These are phyloP conservation scores for Paecilomyces formosus DNA, from an alignment of 2,329 filamentous ascomycete species.

Conservation along the genomic window DNA sequence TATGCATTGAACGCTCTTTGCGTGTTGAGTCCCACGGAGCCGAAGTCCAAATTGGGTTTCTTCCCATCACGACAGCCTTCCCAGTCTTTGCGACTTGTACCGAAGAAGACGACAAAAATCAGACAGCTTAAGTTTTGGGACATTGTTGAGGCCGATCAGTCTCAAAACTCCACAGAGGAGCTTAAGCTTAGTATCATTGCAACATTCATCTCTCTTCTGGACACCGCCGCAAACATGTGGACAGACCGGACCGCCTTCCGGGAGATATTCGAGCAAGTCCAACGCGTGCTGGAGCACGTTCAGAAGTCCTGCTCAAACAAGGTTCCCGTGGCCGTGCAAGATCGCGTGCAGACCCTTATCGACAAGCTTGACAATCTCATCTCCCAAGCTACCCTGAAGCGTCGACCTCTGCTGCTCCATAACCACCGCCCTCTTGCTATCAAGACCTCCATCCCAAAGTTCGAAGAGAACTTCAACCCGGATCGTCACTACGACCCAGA, in stretches of 20 bases:
- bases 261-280: conserved; percentile 67
- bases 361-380: conserved; percentile 38
- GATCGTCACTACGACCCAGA: conserved; percentile 96
- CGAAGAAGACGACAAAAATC: conserved; percentile 24
- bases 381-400: conserved; percentile 54
- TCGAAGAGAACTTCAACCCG: conserved; percentile 91
- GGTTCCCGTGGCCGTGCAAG: conserved; percentile 34
- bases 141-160: conserved; percentile 31
- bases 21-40: conserved; percentile 53
- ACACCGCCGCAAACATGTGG: conserved; percentile 66
- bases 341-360: conserved; percentile 21
- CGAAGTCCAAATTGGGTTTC: conserved; percentile 41
- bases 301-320: conserved; percentile 46
- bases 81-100: conserved; percentile 42
- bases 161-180: conserved; percentile 24
- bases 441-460: conserved; percentile 82
- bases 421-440: conserved; percentile 83
- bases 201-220: conserved; percentile 59
- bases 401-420: conserved; percentile 78
- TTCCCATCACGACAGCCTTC: conserved; percentile 57
- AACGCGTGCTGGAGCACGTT: conserved; percentile 55
- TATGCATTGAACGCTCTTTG: conserved; percentile 70
- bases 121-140: conserved; percentile 56
- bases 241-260: conserved; percentile 62
- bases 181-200: conserved; percentile 54